Evolutionary conservation across 148 eudicot genomes (phyloP), one percentile per base, ranked within the genome.

Genomic region (Nepenthes gracilis): DNA sequence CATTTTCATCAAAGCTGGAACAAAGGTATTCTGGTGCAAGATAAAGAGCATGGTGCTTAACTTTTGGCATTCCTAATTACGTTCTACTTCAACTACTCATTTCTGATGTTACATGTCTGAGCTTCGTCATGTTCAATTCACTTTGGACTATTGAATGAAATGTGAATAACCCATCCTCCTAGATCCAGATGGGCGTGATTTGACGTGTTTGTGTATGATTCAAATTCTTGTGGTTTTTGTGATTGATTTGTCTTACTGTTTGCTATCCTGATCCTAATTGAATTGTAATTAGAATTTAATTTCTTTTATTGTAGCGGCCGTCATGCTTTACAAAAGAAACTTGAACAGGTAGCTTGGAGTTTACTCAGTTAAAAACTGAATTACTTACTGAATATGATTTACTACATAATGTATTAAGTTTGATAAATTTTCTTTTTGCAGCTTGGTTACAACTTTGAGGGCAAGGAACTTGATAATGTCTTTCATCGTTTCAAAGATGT

Each of bases 381-480:
- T 2, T 49, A 49, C 36, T 33, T 33, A 11, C 40, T 40, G 33
- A 23, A 36, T 38, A 36, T 5, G 13, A 14, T 6, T 43, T 10
- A 33, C 0, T 32, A 15, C 38, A 23, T 10, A 35, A 7, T 47
- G 54, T 38, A 34, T 40, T 62, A 14, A 53, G 36, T n/a, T 33
- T 59, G 8, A 32, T 34, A 9, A 50, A 53, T 43, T 72, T 64
- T 50, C 34, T 12, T 66, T 65, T 72, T 58, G 23, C 88, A 92
- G 97, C 86, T 92, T 66, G 97, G 97, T 50, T 88, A 80, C 73
- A 77, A 67, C 60, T 81, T 87, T 73, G 84, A 85, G 58, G 90
- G 93, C 59, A 85, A 83, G 79, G 96, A 91, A 69, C 96, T 91
- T 63, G 90, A 91, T 68, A 93, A 83, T 63, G 73, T 91, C 55